Conservation (phyloP, 495 filamentous ascomycete genomes). For the Poronia punctata region DNA sequence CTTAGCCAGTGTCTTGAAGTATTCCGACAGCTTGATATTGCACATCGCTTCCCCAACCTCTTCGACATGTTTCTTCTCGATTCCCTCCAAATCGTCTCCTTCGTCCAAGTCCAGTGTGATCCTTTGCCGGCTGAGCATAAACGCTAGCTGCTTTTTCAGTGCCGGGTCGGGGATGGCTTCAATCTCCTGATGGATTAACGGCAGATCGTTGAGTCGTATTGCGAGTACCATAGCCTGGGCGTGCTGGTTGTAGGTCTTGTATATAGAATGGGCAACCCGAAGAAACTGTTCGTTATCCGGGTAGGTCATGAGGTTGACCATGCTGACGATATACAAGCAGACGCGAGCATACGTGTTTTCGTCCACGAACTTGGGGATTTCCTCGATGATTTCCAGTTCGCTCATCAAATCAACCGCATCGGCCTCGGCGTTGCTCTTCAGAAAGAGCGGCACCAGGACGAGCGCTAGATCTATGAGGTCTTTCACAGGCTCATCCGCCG, state of each 20-base stretch:
- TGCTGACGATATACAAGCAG: conserved; percentile 97
- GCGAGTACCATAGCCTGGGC: conserved; percentile 90
- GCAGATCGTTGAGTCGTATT: conserved; percentile 81
- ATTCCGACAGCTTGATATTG: conserved; percentile 79
- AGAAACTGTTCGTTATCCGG: conserved; percentile 96
- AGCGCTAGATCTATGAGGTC: conserved; percentile 79
- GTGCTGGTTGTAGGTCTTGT: conserved; percentile 82
- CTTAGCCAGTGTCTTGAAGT: conserved; percentile 90
- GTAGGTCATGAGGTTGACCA: conserved; percentile 95
- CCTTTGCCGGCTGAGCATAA: conserved; percentile 84
- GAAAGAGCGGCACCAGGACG: conserved; percentile 84
- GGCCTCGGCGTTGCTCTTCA: conserved; percentile 95
- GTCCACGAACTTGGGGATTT: conserved; percentile 83
- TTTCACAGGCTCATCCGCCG: conserved; percentile 50
- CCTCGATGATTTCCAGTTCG: conserved; percentile 92
- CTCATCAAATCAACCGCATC: conserved; percentile 96
- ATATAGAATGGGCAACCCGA: conserved; percentile 81
- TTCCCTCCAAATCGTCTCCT: conserved; percentile 29
- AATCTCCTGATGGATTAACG: conserved; percentile 73
- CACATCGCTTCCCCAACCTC: conserved; percentile 74
- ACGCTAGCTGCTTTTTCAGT: conserved; percentile 89
- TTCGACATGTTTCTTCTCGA: conserved; percentile 50
- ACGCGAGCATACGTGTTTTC: conserved; percentile 89
- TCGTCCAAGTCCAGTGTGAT: conserved; percentile 65
- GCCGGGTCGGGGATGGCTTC: conserved; percentile 70